Evolutionary conservation across 257 asterid genomes (phyloP), one percentile per base, ranked within the genome.

Genomic region (Primulina eburnea): DNA sequence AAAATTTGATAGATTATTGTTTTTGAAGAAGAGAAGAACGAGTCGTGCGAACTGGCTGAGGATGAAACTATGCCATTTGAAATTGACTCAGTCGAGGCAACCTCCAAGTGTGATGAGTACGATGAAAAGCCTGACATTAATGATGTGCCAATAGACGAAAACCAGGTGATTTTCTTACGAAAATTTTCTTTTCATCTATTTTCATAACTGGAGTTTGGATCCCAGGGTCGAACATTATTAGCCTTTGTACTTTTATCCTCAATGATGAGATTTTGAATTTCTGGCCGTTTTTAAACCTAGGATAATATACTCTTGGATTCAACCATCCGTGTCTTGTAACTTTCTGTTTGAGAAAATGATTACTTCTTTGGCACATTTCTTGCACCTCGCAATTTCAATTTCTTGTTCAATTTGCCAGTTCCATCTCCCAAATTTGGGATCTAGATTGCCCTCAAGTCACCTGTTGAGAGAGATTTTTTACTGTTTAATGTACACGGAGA

Each of bases 71-170:
- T 89, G 24, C 79, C 85, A 56, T 74, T 65, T 69, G 98, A 88
- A 40, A 76, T 60, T 8, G 89, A 79, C 33, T 47, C 69, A 9
- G 69, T 30, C n/a, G 88, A 85, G 64, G 75, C 68, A 35, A 84
- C 82, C 59, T 79, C 91, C 71, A 80, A 78, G 70, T 73, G 67
- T 29, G 90, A 83, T 71, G 84, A 74, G 53, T 71, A 71, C 65
- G 86, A 84, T n/a, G 97, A 83, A 75, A 92, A 92, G 82, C 98
- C 98, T 9, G 96, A 92, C 77, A 92, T 92, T 68, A 90, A 92
- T 37, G 97, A 90, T 75, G 73, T 84, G 34, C 95, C 96, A 1
- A 77, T 85, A 78, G 96, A 86, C 28, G 93, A 87, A 78, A 81
- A 28, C 60, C 87, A 82, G 95, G 97, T 86, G 66, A 63, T 21